A percentile compares a stretch with the other conserved stretches of the same genome.
These are phyloP conservation scores for Trichosporon coremiiforme DNA, from an alignment of 1,284 basidiomycete species.

Conservation along the genomic window DNA sequence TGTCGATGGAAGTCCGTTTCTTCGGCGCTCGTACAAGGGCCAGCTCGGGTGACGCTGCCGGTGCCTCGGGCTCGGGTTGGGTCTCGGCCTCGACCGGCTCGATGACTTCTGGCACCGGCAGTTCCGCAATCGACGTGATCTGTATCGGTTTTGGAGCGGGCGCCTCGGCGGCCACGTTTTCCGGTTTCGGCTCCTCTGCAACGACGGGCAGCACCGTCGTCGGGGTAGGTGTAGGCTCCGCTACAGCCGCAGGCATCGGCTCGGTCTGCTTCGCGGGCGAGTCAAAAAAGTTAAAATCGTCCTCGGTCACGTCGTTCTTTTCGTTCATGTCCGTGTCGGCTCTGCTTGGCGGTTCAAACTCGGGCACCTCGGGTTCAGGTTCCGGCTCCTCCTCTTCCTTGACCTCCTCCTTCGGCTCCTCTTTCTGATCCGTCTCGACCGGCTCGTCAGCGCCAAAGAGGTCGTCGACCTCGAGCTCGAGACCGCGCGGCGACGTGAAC, in stretches of 20 bases:
- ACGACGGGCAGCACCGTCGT: constrained; percentile 18
- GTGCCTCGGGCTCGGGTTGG: background rate
- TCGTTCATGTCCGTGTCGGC: constrained; percentile 4
- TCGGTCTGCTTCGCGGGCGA: constrained; percentile 37
- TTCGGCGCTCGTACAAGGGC: constrained; percentile 3
- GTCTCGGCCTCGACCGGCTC: constrained; percentile 8
- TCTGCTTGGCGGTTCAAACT: constrained; percentile 5
- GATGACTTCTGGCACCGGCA: background rate
- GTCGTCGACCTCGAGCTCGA: constrained; percentile 32
- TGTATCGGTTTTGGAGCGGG: constrained; percentile 1
- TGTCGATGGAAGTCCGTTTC: constrained; percentile 24
- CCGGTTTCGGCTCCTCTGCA: background rate
- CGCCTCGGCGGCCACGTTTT: constrained; percentile 19
- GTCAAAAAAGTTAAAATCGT: constrained; percentile 55
- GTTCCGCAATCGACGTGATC: background rate
- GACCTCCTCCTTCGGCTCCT: background rate
- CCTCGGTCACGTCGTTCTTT: constrained; percentile 43
- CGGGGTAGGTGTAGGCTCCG: constrained; percentile 11
- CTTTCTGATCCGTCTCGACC: constrained; percentile 14
- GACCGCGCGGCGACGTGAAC: constrained; percentile 23
- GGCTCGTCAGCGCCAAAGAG: constrained; percentile 31
- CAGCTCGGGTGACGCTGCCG: background rate
- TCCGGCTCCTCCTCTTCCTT: background rate
- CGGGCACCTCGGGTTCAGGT: background rate
- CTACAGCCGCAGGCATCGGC: constrained; percentile 1